phyloP scores from a whole-genome alignment of 2,329 filamentous ascomycete genomes.

The Penicillium sp. region DNA sequence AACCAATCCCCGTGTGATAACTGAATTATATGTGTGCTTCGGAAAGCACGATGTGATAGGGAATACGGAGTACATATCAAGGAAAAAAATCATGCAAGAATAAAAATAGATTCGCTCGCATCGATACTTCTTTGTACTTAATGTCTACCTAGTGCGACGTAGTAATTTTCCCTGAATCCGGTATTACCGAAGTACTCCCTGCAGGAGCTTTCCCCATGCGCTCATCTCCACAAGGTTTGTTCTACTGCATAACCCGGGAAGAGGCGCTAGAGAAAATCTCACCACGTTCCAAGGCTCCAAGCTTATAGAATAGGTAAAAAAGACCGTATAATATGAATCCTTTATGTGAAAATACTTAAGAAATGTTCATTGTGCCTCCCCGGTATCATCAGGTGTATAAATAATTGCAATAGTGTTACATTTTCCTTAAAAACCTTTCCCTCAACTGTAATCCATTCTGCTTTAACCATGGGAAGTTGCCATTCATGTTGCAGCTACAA shows the following conservation, averaged over 20 bases:
- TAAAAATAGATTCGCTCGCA: neutral
- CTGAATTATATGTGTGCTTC: neutral
- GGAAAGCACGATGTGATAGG: neutral
- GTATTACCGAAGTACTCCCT: neutral
- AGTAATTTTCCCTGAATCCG: neutral
- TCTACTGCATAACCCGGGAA: neutral
- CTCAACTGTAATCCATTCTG: too few relatives aligned
- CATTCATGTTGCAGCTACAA: too few relatives aligned
- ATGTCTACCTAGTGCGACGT: neutral
- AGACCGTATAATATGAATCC: neutral
- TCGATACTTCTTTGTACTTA: neutral
- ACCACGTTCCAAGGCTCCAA: neutral
- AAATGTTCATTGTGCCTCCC: too few relatives aligned
- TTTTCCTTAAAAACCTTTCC: too few relatives aligned
- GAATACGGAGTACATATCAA: neutral
- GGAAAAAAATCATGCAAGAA: neutral
- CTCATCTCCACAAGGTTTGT: neutral
- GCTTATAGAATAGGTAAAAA: neutral
- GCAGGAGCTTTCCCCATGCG: conserved; percentile 1
- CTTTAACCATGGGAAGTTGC: too few relatives aligned
- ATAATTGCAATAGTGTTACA: too few relatives aligned
- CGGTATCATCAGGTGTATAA: too few relatives aligned
- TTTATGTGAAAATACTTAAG: too few relatives aligned
- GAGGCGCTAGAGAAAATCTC: neutral
- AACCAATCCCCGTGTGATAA: conserved; percentile 1